phyloP scores from a whole-genome alignment of 1,139 yeast genomes.

The Taphrina deformans region DNA sequence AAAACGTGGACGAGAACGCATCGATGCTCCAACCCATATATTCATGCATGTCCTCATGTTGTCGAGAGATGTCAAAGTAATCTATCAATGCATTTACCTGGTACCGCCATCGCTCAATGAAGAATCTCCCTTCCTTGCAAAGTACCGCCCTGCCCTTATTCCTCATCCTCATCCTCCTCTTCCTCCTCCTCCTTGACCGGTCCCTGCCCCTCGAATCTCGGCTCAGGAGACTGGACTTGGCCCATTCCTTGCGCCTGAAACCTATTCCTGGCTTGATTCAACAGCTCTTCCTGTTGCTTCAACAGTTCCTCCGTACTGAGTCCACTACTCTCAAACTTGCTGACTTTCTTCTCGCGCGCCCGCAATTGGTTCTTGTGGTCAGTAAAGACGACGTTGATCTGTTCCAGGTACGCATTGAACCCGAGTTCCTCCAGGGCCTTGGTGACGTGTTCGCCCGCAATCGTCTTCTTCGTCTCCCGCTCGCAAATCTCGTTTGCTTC shows the following conservation, averaged over 20 bases:
- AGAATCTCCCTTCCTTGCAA: too few species aligned
- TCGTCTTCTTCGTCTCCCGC: slow-evolving; percentile 91
- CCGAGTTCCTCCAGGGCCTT: slow-evolving; percentile 88
- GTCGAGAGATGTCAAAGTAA: too few species aligned
- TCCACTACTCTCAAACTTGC: slow-evolving; percentile 91
- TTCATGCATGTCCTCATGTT: too few species aligned
- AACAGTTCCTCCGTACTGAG: slow-evolving; percentile 87
- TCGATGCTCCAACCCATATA: too few species aligned
- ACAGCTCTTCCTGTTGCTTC: slow-evolving; percentile 87
- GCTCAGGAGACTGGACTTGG: neutral
- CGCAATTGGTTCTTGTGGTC: slow-evolving; percentile 29
- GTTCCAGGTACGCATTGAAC: slow-evolving; percentile 77
- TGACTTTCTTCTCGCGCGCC: slow-evolving; percentile 72
- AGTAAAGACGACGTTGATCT: slow-evolving; percentile 65
- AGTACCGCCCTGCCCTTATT: too few species aligned
- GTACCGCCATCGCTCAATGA: neutral
- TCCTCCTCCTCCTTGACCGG: slow-evolving; percentile 1
- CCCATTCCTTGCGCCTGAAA: slow-evolving; percentile 33
- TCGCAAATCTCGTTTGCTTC: slow-evolving; percentile 97
- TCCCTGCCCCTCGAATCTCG: neutral
- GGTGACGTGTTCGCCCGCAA: slow-evolving; percentile 93
- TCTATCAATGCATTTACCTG: neutral
- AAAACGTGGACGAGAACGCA: too few species aligned
- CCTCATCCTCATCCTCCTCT: slow-evolving; percentile 1
- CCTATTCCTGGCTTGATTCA: slow-evolving; percentile 69